A percentile compares a stretch with the other conserved stretches of the same genome.
Conservation (phyloP, 2,329 filamentous ascomycete species). For the Phaeosphaeriaceae sp. region DNA sequence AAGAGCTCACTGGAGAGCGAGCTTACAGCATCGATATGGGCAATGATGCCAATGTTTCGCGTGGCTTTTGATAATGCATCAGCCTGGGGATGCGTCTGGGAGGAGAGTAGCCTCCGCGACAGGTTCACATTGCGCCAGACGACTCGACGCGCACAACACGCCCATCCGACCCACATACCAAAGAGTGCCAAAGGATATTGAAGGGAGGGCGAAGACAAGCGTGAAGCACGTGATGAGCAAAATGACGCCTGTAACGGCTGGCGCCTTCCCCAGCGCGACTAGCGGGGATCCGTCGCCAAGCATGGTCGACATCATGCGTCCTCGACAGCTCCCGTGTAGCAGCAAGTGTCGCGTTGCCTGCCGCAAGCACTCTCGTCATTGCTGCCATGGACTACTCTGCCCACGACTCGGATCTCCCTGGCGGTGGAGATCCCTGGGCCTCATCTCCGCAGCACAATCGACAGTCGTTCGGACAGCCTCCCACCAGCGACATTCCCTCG, state of each 20-base stretch:
- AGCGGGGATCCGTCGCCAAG: constrained; percentile 22
- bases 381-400: constrained; percentile 70
- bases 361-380: constrained; percentile 28
- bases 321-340: constrained; percentile 18
- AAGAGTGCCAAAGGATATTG: constrained; percentile 18
- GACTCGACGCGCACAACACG: constrained; percentile 42
- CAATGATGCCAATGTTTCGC: constrained; percentile 97
- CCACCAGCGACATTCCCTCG: constrained; percentile 49
- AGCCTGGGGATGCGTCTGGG: constrained; percentile 23
- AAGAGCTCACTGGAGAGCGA: neutral
- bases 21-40: constrained; percentile 88
- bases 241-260: constrained; percentile 21
- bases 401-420: constrained; percentile 65
- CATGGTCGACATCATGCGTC: constrained; percentile 29
- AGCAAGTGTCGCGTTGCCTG: constrained; percentile 22
- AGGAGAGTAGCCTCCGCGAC: constrained; percentile 39
- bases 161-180: constrained; percentile 46
- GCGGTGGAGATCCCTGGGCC: constrained; percentile 69
- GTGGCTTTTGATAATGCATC: constrained; percentile 70
- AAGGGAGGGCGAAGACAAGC: constrained; percentile 8
- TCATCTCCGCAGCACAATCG: constrained; percentile 63
- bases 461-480: constrained; percentile 55
- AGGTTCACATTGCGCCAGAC: constrained; percentile 39
- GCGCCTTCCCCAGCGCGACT: constrained; percentile 38
- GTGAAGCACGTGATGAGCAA: constrained; percentile 34